Conservation (phyloP, 208 protist genomes). For the Trypanosoma conorhini region DNA sequence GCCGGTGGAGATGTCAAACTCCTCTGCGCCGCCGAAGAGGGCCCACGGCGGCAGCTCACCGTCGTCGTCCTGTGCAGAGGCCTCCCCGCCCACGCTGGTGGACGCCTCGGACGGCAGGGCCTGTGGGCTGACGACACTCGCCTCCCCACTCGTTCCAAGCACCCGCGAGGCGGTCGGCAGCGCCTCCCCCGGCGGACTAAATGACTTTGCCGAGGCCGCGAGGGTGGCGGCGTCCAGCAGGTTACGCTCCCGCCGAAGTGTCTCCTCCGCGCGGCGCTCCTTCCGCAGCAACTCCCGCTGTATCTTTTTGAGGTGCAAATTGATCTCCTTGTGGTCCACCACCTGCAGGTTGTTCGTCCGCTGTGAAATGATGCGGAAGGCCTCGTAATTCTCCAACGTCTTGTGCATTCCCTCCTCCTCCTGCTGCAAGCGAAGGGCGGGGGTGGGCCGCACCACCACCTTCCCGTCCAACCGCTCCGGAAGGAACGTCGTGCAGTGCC, state of each 20-base stretch:
- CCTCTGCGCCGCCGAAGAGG: constrained; percentile 67
- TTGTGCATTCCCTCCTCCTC: constrained; percentile 77
- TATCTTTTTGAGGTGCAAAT: constrained; percentile 72
- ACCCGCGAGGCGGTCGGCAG: constrained; percentile 38
- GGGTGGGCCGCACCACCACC: constrained; percentile 43
- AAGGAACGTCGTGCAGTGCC: constrained; percentile 80
- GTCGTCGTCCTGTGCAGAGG: neutral
- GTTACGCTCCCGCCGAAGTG: constrained; percentile 63
- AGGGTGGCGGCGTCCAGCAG: constrained; percentile 63
- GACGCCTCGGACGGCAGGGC: neutral
- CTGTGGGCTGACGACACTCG: neutral
- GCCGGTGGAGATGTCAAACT: constrained; percentile 81
- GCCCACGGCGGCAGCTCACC: constrained; percentile 87
- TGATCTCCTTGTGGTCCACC: constrained; percentile 90
- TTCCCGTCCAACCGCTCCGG: constrained; percentile 26
- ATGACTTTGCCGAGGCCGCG: constrained; percentile 66
- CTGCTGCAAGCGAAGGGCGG: constrained; percentile 64
- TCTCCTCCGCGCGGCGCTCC: constrained; percentile 56
- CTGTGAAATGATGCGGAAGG: constrained; percentile 87
- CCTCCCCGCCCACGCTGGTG: neutral
- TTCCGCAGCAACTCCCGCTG: constrained; percentile 47
- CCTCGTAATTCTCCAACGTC: constrained; percentile 87
- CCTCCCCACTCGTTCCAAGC: constrained; percentile 19
- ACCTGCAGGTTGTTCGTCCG: constrained; percentile 90
- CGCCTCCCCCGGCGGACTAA: constrained; percentile 31